phyloP scores from a whole-genome alignment of 208 protist species.

The Trypanosoma melophagium region DNA sequence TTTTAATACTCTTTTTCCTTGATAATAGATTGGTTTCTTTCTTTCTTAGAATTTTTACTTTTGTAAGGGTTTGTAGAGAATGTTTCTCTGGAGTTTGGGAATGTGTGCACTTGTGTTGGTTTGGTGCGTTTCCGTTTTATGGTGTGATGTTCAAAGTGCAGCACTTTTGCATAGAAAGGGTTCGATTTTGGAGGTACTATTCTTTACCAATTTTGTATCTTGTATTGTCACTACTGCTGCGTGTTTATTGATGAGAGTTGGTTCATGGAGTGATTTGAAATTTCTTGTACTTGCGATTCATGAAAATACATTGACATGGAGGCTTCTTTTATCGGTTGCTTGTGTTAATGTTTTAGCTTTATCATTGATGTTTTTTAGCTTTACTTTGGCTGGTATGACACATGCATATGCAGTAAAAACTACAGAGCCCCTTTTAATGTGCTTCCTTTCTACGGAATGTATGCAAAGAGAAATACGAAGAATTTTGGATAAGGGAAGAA shows the following conservation, averaged over 20 bases:
- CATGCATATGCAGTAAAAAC: conserved; percentile 27
- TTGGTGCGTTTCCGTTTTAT: conserved; percentile 18
- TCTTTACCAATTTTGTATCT: conserved; percentile 19
- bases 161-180: conserved; percentile 1
- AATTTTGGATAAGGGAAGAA: background rate
- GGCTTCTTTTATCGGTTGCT: conserved; percentile 4
- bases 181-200: conserved; percentile 17
- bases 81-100: conserved; percentile 7
- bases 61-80: background rate
- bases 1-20: background rate
- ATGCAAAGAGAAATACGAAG: conserved; percentile 8
- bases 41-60: background rate
- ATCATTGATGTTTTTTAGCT: conserved; percentile 12
- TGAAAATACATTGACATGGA: conserved; percentile 5
- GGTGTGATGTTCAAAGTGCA: conserved; percentile 21
- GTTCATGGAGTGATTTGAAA: background rate
- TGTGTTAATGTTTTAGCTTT: conserved; percentile 15
- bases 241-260: conserved; percentile 3
- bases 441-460: conserved; percentile 19
- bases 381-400: conserved; percentile 17
- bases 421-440: conserved; percentile 23
- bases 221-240: background rate
- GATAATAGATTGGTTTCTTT: background rate
- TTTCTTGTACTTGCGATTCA: background rate
- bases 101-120: background rate